phyloP scores from a whole-genome alignment of 1,284 basidiomycete species.

The Apiotrichum sp. region DNA sequence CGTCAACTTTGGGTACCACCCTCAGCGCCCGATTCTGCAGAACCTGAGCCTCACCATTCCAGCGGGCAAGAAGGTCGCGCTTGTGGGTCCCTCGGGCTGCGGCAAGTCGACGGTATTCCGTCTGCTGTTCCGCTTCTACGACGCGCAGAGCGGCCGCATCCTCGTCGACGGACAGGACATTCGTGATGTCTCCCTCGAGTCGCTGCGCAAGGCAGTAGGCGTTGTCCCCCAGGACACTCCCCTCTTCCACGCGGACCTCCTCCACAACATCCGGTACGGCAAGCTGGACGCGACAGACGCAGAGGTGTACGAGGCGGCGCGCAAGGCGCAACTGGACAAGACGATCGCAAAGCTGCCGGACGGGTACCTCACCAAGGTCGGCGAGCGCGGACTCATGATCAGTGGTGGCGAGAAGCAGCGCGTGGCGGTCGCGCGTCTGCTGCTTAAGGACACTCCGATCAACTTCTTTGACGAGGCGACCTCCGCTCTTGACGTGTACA shows the following conservation, averaged over 20 bases:
- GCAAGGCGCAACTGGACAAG: conserved; percentile 79
- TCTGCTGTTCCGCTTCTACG: conserved; percentile 90
- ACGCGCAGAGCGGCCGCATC: conserved; percentile 73
- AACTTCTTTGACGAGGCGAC: conserved; percentile 99
- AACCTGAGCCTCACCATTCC: conserved; percentile 87
- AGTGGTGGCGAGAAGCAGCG: conserved; percentile 97
- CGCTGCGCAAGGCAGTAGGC: conserved; percentile 70
- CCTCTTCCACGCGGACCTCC: conserved; percentile 88
- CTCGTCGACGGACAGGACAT: conserved; percentile 74
- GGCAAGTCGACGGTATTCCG: conserved; percentile 98
- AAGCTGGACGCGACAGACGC: conserved; percentile 80
- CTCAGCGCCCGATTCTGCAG: conserved; percentile 81
- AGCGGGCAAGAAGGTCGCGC: conserved; percentile 89
- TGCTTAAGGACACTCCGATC: conserved; percentile 90
- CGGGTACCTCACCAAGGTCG: conserved; percentile 83
- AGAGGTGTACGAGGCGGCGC: conserved; percentile 75
- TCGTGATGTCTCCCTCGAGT: conserved; percentile 63
- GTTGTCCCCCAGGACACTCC: conserved; percentile 98
- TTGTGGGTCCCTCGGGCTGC: conserved; percentile 93
- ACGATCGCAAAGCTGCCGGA: conserved; percentile 75
- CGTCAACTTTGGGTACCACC: conserved; percentile 85
- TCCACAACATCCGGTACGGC: conserved; percentile 94
- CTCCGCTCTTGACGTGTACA: conserved; percentile 87
- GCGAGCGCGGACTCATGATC: conserved; percentile 95
- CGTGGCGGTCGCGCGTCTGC: conserved; percentile 82